These are phyloP conservation scores for Stagonosporopsis chrysanthemi DNA, from an alignment of 2,329 filamentous ascomycete genomes.

Conservation along the genomic window DNA sequence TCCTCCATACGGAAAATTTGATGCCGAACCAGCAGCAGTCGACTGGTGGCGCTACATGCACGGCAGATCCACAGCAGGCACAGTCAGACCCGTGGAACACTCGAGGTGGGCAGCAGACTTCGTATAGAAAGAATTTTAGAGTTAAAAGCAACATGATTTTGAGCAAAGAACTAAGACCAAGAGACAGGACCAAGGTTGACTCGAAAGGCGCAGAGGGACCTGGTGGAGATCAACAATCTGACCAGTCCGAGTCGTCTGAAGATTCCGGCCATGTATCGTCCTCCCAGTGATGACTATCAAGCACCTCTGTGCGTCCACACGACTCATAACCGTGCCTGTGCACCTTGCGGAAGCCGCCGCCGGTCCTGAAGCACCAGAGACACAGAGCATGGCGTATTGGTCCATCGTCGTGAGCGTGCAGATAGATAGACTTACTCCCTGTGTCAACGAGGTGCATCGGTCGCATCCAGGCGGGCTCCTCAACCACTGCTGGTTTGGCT, in stretches of 20 bases:
- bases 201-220: neutral
- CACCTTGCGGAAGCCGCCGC: slow-evolving; percentile 36
- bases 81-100: neutral
- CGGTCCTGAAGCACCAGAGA: slow-evolving; percentile 36
- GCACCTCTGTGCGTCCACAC: slow-evolving; percentile 34
- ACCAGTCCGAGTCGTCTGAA: neutral
- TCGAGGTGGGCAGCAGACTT: neutral
- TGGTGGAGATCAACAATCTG: neutral
- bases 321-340: slow-evolving; percentile 35
- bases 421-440: slow-evolving; percentile 36
- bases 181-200: neutral
- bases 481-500: slow-evolving; percentile 8
- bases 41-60: neutral
- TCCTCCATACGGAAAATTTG: neutral
- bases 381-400: slow-evolving; percentile 34
- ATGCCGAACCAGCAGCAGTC: neutral
- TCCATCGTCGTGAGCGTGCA: slow-evolving; percentile 34
- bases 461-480: slow-evolving; percentile 34
- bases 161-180: neutral
- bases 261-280: slow-evolving; percentile 6
- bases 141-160: neutral
- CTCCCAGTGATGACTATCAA: slow-evolving; percentile 45
- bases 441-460: slow-evolving; percentile 40
- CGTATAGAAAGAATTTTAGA: neutral
- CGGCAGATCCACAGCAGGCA: neutral